A percentile compares a stretch with the other conserved stretches of the same genome.
phyloP scores from a whole-genome alignment of 2,329 filamentous ascomycete genomes.

The Colletotrichum liaoningense region DNA sequence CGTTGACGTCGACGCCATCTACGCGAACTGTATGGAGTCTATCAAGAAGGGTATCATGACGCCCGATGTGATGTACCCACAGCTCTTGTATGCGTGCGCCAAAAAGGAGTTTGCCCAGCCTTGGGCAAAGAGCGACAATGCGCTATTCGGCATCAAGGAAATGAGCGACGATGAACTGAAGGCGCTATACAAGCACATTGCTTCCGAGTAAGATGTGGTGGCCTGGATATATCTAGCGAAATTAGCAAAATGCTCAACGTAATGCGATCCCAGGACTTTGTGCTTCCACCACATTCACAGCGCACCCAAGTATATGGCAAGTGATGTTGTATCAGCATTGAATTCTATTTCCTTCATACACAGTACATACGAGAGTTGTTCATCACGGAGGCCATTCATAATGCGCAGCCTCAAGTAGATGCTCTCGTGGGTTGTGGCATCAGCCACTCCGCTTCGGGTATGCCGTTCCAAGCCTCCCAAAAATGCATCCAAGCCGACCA shows the following conservation, averaged over 20 bases:
- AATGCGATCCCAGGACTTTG: neutral
- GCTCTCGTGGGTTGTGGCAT: slow-evolving; percentile 18
- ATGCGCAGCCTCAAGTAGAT: slow-evolving; percentile 24
- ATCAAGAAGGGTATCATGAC: slow-evolving; percentile 37
- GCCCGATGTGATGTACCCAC: slow-evolving; percentile 31
- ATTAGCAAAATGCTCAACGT: neutral
- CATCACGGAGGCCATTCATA: slow-evolving; percentile 19
- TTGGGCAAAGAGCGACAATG: slow-evolving; percentile 38
- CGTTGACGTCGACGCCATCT: slow-evolving; percentile 35
- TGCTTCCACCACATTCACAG: neutral
- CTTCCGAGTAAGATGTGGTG: slow-evolving; percentile 8
- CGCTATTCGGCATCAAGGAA: slow-evolving; percentile 37
- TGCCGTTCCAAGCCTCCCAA: slow-evolving; percentile 32
- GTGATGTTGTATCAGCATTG: slow-evolving; percentile 26
- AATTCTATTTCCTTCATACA: slow-evolving; percentile 38
- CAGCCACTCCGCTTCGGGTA: slow-evolving; percentile 23
- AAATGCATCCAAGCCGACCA: slow-evolving; percentile 30
- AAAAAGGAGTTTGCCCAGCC: slow-evolving; percentile 32
- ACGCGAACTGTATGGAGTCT: slow-evolving; percentile 34
- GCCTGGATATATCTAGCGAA: neutral
- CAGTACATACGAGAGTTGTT: slow-evolving; percentile 35
- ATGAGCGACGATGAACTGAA: slow-evolving; percentile 39
- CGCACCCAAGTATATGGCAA: neutral
- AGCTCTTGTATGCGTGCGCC: slow-evolving; percentile 37
- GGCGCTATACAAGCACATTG: slow-evolving; percentile 33